These are phyloP conservation scores for Silene noctiflora DNA, from an alignment of 179 eudicot genomes.

Conservation along the genomic window DNA sequence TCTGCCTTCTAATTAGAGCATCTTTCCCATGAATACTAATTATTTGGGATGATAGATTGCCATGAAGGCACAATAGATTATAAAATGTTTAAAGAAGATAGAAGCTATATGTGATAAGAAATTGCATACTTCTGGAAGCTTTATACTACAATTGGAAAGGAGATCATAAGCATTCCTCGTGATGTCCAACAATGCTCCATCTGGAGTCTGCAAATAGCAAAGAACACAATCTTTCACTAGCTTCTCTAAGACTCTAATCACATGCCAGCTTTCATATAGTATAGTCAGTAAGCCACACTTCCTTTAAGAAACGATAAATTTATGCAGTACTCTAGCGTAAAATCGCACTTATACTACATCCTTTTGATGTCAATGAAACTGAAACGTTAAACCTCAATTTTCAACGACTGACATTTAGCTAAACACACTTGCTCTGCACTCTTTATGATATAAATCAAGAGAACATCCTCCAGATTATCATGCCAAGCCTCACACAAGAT, in stretches of 20 bases:
- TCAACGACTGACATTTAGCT: neutral
- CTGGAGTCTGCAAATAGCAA: slow-evolving; percentile 81
- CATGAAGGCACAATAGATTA: slow-evolving; percentile 11
- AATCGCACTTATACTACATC: neutral
- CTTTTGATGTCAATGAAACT: slow-evolving; percentile 2
- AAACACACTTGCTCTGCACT: neutral
- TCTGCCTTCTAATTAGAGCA: neutral
- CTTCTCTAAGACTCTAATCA: slow-evolving; percentile 2
- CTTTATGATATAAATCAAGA: neutral
- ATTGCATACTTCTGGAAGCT: slow-evolving; percentile 62
- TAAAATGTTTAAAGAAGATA: neutral
- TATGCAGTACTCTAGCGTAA: neutral
- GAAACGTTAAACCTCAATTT: neutral
- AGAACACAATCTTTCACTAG: neutral
- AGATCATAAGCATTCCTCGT: slow-evolving; percentile 87
- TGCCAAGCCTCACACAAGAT: neutral
- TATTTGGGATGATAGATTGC: neutral
- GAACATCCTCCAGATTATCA: neutral
- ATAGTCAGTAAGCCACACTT: slow-evolving; percentile 1
- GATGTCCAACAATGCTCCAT: slow-evolving; percentile 84
- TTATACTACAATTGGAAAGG: slow-evolving; percentile 65
- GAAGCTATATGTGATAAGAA: slow-evolving; percentile 9
- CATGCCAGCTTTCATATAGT: neutral
- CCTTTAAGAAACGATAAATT: neutral
- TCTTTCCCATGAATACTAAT: neutral